Evolutionary conservation across 2,329 filamentous ascomycete species (phyloP), one percentile per base, ranked within the genome.

Genomic region (Trematosphaeria pertusa): DNA sequence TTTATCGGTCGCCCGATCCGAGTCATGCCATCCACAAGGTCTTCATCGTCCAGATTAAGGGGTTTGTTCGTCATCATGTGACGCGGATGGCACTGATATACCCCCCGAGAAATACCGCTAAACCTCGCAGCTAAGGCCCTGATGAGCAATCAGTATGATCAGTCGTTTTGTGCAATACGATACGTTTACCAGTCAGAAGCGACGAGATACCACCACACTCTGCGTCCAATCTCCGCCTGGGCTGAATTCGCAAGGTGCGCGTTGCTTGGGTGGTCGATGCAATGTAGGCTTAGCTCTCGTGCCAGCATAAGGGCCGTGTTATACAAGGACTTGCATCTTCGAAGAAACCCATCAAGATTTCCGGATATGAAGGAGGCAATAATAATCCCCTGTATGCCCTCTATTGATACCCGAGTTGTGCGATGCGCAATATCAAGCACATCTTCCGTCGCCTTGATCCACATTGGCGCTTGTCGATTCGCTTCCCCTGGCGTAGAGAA

Each of bases 191-290:
- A 55, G 37, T 48, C 43, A 12, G 47, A 24, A 8, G 64, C 55
- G 17, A 59, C 64, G 6, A 75, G 46, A 55, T 75, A 71, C 72
- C 73, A 75, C 73, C 72, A 75, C 5, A 74, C 50, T 24, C 73
- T 66, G 20, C 73, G 51, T 26, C 64, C 65, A 2, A 70, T 62
- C 37, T 75, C 73, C 6, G 67, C 54, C 12, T 58, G 54, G 7
- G 67, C 50, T 19, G 63, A 57, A 22, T 69, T 58, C n/a, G 61
- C 42, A 14, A 5, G 4, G 19, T 44, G 24, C 10, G 36, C 38
- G 15, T 43, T 51, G 11, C 36, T 41, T n/a, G 57, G 52, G 38
- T 43, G 46, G 24, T 60, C 57, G 7, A 54, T 46, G 9, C 45
- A 44, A 39, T 60, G 57, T 8, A 60, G 50, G 5, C 46, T 47